These are phyloP conservation scores for Rhizopogon salebrosus DNA, from an alignment of 768 basidiomycete species.

Conservation along the genomic window DNA sequence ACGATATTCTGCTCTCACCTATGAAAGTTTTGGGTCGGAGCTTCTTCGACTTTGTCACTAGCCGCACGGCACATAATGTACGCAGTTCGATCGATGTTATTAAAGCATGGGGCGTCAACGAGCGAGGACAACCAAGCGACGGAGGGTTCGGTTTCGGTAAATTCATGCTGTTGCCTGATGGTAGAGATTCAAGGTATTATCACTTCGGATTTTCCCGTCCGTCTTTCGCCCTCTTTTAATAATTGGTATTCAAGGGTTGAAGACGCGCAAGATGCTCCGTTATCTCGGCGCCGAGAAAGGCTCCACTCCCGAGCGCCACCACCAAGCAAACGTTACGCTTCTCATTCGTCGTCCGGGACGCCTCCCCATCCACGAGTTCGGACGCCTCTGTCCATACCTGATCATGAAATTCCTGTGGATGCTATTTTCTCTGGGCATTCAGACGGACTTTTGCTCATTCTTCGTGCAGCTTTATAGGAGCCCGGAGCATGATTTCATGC, in stretches of 20 bases:
- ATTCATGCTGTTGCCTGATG: slow-evolving; percentile 51
- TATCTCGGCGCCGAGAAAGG: slow-evolving; percentile 26
- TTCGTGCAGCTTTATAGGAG: slow-evolving; percentile 42
- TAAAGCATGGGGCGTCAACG: slow-evolving; percentile 83
- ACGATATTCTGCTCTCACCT: slow-evolving; percentile 60
- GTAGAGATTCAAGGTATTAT: slow-evolving; percentile 53
- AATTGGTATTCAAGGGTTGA: slow-evolving; percentile 15
- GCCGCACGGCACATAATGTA: slow-evolving; percentile 60
- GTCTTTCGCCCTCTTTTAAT: background rate
- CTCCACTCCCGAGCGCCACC: slow-evolving; percentile 10
- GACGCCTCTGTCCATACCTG: slow-evolving; percentile 1
- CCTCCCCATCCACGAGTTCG: slow-evolving; percentile 9
- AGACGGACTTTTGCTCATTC: slow-evolving; percentile 77
- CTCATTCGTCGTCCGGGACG: background rate
- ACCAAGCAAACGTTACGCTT: slow-evolving; percentile 5
- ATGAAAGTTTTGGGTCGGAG: slow-evolving; percentile 55
- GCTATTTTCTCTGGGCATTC: slow-evolving; percentile 85
- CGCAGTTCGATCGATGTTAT: slow-evolving; percentile 71
- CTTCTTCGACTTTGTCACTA: slow-evolving; percentile 73
- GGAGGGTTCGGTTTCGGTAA: slow-evolving; percentile 82
- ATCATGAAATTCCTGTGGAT: slow-evolving; percentile 53
- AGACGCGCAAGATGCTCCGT: slow-evolving; percentile 19
- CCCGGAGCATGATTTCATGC: background rate
- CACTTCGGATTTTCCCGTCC: background rate
- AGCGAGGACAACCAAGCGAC: slow-evolving; percentile 76